A percentile compares a stretch with the other conserved stretches of the same genome.
Evolutionary conservation across 371 early-diverging fungal species (phyloP).

Genomic region (Phascolomyces articulosus): DNA sequence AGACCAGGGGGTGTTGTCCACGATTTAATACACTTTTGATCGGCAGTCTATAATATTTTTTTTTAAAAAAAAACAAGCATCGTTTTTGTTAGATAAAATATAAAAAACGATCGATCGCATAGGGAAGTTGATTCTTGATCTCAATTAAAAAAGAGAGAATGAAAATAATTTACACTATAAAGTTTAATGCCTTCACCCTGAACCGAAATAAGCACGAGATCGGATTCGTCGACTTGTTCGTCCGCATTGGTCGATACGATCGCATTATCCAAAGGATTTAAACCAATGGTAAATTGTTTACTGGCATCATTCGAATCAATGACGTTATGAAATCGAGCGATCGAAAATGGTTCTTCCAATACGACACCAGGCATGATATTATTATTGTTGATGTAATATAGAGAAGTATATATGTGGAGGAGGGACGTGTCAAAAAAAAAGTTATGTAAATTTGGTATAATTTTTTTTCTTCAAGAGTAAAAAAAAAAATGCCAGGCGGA

Average conservation of each 20-base stretch:
- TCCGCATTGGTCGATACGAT: conserved; percentile 14
- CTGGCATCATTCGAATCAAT: conserved; percentile 24
- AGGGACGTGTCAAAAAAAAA: background rate
- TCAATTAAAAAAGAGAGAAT: background rate
- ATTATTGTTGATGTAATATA: background rate
- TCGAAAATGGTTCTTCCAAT: conserved; percentile 63
- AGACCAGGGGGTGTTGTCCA: conserved; percentile 64
- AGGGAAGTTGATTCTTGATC: background rate
- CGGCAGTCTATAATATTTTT: conserved; percentile 47
- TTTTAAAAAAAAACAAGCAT: no score
- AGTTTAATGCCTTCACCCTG: conserved; percentile 66
- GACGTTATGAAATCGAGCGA: conserved; percentile 58
- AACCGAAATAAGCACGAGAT: conserved; percentile 54
- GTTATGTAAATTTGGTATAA: background rate
- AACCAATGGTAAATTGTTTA: conserved; percentile 40
- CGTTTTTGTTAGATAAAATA: no score
- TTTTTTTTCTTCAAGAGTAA: background rate
- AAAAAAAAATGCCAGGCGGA: background rate
- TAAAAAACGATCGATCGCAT: no score
- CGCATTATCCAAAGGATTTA: conserved; percentile 24
- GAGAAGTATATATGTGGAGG: background rate
- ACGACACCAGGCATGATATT: conserved; percentile 56
- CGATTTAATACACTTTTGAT: conserved; percentile 63
- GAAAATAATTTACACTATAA: conserved; percentile 48
- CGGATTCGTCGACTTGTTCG: conserved; percentile 26